Conservation (phyloP, 495 filamentous ascomycete species). For the Lichenothelia convexa region DNA sequence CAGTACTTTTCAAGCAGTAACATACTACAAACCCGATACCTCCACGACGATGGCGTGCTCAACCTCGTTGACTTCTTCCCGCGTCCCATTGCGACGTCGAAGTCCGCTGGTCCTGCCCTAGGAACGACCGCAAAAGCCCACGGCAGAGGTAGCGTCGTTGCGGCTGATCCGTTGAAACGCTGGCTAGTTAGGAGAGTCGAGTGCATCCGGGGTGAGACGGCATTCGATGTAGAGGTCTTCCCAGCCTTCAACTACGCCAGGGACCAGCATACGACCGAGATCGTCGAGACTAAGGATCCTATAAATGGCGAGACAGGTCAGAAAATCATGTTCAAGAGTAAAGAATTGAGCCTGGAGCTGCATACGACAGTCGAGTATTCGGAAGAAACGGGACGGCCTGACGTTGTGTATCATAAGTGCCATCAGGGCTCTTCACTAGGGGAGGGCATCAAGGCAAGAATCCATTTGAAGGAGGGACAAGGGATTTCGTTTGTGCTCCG, state of each 20-base stretch:
- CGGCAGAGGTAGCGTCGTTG: neutral
- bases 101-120: neutral
- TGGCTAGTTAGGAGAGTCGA: slow-evolving; percentile 48
- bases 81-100: slow-evolving; percentile 28
- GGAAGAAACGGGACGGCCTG: too few species aligned
- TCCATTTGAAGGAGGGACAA: slow-evolving; percentile 43
- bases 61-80: slow-evolving; percentile 60
- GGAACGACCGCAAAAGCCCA: neutral
- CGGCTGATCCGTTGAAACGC: slow-evolving; percentile 18
- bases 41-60: slow-evolving; percentile 50
- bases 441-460: slow-evolving; percentile 37
- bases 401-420: too few species aligned
- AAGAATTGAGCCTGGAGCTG: slow-evolving; percentile 37
- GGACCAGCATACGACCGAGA: slow-evolving; percentile 34
- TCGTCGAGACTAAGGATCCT: slow-evolving; percentile 19
- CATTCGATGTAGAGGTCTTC: slow-evolving; percentile 47
- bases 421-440: slow-evolving; percentile 21
- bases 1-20: slow-evolving; percentile 54
- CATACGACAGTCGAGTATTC: slow-evolving; percentile 40
- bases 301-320: slow-evolving; percentile 28
- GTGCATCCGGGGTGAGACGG: slow-evolving; percentile 43
- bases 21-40: slow-evolving; percentile 52
- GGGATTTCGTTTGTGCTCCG: slow-evolving; percentile 48
- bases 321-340: slow-evolving; percentile 40
- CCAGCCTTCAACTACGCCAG: slow-evolving; percentile 52